These are phyloP conservation scores for Vaccinium corymbosum DNA, from an alignment of 148 eudicot genomes.

Conservation along the genomic window DNA sequence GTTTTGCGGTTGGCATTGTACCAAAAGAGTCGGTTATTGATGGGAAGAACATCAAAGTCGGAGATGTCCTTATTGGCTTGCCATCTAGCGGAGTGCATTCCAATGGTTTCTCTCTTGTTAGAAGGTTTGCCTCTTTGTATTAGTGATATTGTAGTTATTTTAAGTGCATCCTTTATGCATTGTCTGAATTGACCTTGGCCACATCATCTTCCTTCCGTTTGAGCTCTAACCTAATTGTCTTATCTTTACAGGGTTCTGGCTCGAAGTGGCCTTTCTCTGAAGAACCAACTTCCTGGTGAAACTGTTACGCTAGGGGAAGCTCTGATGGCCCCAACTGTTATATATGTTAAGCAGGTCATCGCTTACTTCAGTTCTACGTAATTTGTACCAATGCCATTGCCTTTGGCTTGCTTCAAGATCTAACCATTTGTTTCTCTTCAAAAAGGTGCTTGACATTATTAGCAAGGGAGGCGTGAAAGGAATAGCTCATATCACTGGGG, in stretches of 20 bases:
- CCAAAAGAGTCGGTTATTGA: constrained; percentile 80
- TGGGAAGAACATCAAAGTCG: constrained; percentile 70
- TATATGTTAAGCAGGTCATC: constrained; percentile 86
- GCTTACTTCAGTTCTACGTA: neutral
- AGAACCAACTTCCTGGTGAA: constrained; percentile 63
- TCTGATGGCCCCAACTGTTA: constrained; percentile 86
- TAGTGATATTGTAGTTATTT: neutral
- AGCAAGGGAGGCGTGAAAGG: constrained; percentile 91
- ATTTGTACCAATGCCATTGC: neutral
- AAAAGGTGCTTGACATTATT: constrained; percentile 82
- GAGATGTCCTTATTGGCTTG: constrained; percentile 85
- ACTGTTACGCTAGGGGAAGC: constrained; percentile 70
- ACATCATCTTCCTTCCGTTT: neutral
- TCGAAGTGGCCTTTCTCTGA: constrained; percentile 56
- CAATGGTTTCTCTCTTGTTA: constrained; percentile 92
- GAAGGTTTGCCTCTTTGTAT: constrained; percentile 46
- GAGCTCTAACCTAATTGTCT: neutral
- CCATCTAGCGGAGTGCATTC: constrained; percentile 98
- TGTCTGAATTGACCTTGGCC: neutral
- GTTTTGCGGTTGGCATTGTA: constrained; percentile 92
- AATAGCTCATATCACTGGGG: constrained; percentile 93
- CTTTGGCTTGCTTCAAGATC: neutral
- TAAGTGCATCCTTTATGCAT: neutral
- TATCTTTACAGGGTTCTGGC: constrained; percentile 54
- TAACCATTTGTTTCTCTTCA: constrained; percentile 4